phyloP scores from a whole-genome alignment of 768 basidiomycete genomes.

The Naganishia friedmannii region DNA sequence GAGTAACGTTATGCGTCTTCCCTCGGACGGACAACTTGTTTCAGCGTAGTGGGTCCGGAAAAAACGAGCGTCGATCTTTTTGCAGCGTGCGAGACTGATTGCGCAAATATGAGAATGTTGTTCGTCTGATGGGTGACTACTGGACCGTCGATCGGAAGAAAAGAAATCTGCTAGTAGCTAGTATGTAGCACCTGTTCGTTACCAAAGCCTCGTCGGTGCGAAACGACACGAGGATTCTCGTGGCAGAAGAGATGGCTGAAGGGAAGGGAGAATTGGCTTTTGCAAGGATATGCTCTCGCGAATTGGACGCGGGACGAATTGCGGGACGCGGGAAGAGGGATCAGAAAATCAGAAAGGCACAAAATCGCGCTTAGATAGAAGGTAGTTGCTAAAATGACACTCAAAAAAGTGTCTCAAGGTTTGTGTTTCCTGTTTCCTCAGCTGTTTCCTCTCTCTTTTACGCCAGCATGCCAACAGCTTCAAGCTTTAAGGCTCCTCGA shows the following conservation, averaged over 20 bases:
- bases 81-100: no score
- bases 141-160: neutral
- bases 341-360: no score
- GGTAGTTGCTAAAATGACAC: neutral
- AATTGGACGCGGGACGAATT: neutral
- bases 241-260: conserved; percentile 11
- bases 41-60: conserved; percentile 15
- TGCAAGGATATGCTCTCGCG: neutral
- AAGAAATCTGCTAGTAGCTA: neutral
- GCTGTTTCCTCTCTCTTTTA: neutral
- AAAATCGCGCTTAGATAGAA: neutral
- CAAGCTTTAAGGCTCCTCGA: no score
- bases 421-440: no score
- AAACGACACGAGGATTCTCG: conserved; percentile 19
- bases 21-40: conserved; percentile 3
- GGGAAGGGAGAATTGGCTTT: neutral
- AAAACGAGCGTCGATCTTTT: conserved; percentile 20
- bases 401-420: neutral
- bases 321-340: no score
- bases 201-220: conserved; percentile 6
- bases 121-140: neutral
- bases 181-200: neutral
- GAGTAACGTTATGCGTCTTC: neutral
- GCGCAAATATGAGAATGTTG: neutral
- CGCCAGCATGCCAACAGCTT: neutral